phyloP scores from a whole-genome alignment of 169 alveolate genomes.

The Haemoproteus tartakovskyi region DNA sequence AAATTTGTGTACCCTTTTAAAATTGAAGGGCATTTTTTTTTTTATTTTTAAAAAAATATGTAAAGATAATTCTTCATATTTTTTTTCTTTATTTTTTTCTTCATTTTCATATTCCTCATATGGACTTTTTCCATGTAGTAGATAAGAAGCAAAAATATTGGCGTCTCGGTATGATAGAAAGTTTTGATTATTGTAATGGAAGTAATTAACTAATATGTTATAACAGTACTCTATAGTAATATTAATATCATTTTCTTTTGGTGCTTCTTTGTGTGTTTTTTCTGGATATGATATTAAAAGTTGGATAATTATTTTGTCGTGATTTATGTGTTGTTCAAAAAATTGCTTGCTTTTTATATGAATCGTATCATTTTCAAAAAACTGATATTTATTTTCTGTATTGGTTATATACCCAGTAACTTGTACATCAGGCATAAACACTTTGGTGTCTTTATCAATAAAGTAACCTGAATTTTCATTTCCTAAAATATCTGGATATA shows the following conservation, averaged over 20 bases:
- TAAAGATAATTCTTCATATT: slow-evolving; percentile 56
- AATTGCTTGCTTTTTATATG: too few species aligned
- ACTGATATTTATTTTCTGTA: slow-evolving; percentile 5
- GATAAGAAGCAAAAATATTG: too few species aligned
- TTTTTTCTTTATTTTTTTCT: slow-evolving; percentile 19
- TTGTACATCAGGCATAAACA: slow-evolving; percentile 3
- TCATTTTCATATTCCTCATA: too few species aligned
- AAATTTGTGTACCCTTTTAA: slow-evolving; percentile 11
- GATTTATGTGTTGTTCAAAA: slow-evolving; percentile 1
- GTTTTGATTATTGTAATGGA: slow-evolving; percentile 2
- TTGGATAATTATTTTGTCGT: slow-evolving; percentile 10
- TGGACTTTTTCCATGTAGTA: too few species aligned
- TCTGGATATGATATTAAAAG: slow-evolving; percentile 6
- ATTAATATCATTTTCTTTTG: slow-evolving; percentile 3
- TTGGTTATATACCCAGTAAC: slow-evolving; percentile 24
- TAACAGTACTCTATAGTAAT: slow-evolving; percentile 20
- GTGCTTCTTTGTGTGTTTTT: not conserved
- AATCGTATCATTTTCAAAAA: not conserved
- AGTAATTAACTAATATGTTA: slow-evolving; percentile 19
- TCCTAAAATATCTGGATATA: slow-evolving; percentile 23
- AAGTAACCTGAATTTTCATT: slow-evolving; percentile 8
- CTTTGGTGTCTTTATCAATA: slow-evolving; percentile 1
- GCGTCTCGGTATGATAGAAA: not conserved
- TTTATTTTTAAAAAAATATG: slow-evolving; percentile 36
- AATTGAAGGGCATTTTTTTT: slow-evolving; percentile 7